Evolutionary conservation across 345 rosid genomes (phyloP).

Genomic region (Brassica juncea): DNA sequence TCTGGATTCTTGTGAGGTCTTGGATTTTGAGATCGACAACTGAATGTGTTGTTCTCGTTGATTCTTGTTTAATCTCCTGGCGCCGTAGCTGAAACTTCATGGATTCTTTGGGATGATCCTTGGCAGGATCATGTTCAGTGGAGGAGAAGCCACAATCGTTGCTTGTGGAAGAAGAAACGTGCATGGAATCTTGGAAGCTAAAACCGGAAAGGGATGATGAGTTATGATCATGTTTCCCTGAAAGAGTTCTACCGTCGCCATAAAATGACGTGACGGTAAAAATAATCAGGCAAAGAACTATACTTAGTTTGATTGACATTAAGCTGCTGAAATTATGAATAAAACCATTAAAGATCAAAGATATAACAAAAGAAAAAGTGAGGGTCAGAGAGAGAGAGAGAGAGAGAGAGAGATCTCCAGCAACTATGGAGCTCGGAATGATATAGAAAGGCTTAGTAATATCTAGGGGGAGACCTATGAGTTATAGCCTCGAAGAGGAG

Average conservation of each 20-base stretch:
- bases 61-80: slow-evolving; percentile 30
- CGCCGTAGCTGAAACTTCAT: slow-evolving; percentile 60
- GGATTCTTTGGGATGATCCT: slow-evolving; percentile 16
- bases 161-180: slow-evolving; percentile 59
- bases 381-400: no score
- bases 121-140: slow-evolving; percentile 27
- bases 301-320: slow-evolving; percentile 33
- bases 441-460: not conserved
- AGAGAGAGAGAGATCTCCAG: slow-evolving; percentile 1
- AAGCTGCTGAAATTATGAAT: slow-evolving; percentile 5
- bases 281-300: slow-evolving; percentile 10
- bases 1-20: slow-evolving; percentile 72
- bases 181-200: slow-evolving; percentile 51
- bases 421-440: not conserved
- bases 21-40: slow-evolving; percentile 48
- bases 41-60: slow-evolving; percentile 45
- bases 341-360: not conserved
- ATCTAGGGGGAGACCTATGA: not conserved
- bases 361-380: not conserved
- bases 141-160: slow-evolving; percentile 54
- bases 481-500: slow-evolving; percentile 1
- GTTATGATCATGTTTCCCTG: slow-evolving; percentile 32
- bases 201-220: slow-evolving; percentile 55
- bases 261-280: slow-evolving; percentile 10
- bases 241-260: slow-evolving; percentile 24